These are phyloP conservation scores for Eremothecium gossypii DNA, from an alignment of 1,139 yeast species.

Conservation along the genomic window DNA sequence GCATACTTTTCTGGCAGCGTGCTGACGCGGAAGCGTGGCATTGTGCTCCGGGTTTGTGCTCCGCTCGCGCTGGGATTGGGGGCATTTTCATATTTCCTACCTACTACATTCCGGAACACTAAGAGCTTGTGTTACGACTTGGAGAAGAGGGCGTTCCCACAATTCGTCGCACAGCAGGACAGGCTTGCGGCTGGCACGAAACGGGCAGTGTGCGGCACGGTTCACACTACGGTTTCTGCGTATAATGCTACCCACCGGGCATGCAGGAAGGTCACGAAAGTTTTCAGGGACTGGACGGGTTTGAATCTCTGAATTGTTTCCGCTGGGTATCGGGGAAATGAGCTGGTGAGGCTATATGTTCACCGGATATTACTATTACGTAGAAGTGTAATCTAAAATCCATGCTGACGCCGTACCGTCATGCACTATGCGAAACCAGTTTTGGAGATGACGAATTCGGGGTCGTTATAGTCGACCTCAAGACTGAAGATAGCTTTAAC, in stretches of 20 bases:
- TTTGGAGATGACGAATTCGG: constrained; percentile 9
- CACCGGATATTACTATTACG: no score
- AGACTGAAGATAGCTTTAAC: constrained; percentile 17
- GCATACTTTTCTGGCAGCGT: constrained; percentile 79
- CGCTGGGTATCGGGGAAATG: background rate
- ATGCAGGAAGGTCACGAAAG: constrained; percentile 5
- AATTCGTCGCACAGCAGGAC: constrained; percentile 59
- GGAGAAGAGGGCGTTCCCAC: constrained; percentile 59
- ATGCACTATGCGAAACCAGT: background rate
- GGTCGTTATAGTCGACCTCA: constrained; percentile 10
- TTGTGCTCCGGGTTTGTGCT: constrained; percentile 46
- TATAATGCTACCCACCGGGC: constrained; percentile 14
- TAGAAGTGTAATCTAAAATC: background rate
- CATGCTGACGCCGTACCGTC: background rate
- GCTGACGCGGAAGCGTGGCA: constrained; percentile 58
- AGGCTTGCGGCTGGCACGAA: constrained; percentile 36
- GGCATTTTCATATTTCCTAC: constrained; percentile 69
- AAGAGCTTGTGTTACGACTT: constrained; percentile 51
- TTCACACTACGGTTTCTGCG: constrained; percentile 11
- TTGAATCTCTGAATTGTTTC: constrained; percentile 8
- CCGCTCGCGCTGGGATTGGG: constrained; percentile 62
- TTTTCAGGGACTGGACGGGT: constrained; percentile 16
- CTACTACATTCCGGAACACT: constrained; percentile 65
- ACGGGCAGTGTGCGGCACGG: constrained; percentile 34
- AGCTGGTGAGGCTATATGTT: background rate